Conservation (phyloP, 1,139 yeast species). For the Petasospora rhodanensis region DNA sequence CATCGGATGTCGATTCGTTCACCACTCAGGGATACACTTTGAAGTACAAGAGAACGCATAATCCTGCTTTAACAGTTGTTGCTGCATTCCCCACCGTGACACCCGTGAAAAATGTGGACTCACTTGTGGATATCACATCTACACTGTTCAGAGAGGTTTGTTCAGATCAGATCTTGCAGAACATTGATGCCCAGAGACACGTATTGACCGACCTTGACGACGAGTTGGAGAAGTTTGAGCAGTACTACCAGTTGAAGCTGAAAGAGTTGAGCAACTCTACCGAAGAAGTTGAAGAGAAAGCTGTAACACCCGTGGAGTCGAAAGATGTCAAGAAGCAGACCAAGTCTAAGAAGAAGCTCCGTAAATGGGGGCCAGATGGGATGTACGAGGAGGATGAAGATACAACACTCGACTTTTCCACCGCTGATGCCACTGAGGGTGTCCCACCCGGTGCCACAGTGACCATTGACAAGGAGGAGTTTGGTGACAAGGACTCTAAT, state of each 20-base stretch:
- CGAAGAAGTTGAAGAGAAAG: neutral
- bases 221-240: conserved; percentile 28
- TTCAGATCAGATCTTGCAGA: conserved; percentile 26
- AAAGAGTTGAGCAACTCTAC: conserved; percentile 19
- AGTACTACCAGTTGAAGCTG: conserved; percentile 29
- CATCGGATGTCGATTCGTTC: conserved; percentile 1
- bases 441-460: conserved; percentile 27
- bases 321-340: conserved; percentile 6
- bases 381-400: conserved; percentile 38
- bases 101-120: conserved; percentile 30
- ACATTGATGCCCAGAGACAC: conserved; percentile 26
- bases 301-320: conserved; percentile 2
- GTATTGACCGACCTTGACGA: conserved; percentile 26
- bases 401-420: conserved; percentile 45
- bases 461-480: conserved; percentile 34
- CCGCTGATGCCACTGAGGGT: conserved; percentile 18
- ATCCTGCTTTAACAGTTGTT: conserved; percentile 26
- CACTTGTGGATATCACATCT: conserved; percentile 29
- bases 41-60: conserved; percentile 28
- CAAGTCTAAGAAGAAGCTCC: conserved; percentile 27
- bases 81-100: conserved; percentile 31
- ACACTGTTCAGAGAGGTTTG: conserved; percentile 29
- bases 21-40: conserved; percentile 27
- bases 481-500: conserved; percentile 43
- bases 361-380: conserved; percentile 47